Evolutionary conservation across 2,329 filamentous ascomycete genomes (phyloP).

Genomic region (Colletotrichum neosansevieriae): DNA sequence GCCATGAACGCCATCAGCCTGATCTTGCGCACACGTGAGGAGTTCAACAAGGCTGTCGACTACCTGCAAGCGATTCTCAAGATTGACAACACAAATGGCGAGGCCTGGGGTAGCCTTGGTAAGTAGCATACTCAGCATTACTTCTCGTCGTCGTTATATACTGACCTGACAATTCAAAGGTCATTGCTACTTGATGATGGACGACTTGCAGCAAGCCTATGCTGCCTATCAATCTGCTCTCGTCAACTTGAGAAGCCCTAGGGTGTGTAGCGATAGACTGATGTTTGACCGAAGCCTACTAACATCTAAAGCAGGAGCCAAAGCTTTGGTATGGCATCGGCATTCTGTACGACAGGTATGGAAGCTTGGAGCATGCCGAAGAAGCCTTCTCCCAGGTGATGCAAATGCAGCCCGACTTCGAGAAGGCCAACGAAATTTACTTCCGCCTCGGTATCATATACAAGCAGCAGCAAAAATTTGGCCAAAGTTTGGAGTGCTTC

Average conservation of each 20-base stretch:
- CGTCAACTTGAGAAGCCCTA: constrained; percentile 92
- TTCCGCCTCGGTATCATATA: constrained; percentile 99
- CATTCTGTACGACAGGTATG: constrained; percentile 96
- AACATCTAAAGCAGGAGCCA: constrained; percentile 73
- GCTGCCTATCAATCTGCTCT: constrained; percentile 95
- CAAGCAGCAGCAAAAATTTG: constrained; percentile 96
- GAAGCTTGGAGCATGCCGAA: constrained; percentile 95
- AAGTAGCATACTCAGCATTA: constrained; percentile 48
- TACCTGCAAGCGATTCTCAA: constrained; percentile 93
- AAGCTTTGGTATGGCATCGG: constrained; percentile 99
- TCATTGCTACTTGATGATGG: constrained; percentile 99
- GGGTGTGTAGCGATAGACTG: constrained; percentile 66
- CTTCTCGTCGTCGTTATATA: neutral
- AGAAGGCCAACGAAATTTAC: constrained; percentile 99
- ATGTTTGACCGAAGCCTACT: constrained; percentile 38
- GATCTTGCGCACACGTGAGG: constrained; percentile 90
- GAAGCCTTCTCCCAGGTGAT: constrained; percentile 99
- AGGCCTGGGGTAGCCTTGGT: constrained; percentile 97
- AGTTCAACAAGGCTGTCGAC: constrained; percentile 93
- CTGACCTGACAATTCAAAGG: constrained; percentile 64
- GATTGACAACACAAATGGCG: constrained; percentile 88
- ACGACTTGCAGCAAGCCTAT: constrained; percentile 96
- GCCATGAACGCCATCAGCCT: constrained; percentile 96
- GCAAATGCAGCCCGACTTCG: constrained; percentile 97
- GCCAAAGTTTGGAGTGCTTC: constrained; percentile 96